Percentiles rank a stretch among this genome's conserved stretches.
These are phyloP conservation scores for Stemphylium vesicarium DNA, from an alignment of 2,329 filamentous ascomycete genomes.

Conservation along the genomic window DNA sequence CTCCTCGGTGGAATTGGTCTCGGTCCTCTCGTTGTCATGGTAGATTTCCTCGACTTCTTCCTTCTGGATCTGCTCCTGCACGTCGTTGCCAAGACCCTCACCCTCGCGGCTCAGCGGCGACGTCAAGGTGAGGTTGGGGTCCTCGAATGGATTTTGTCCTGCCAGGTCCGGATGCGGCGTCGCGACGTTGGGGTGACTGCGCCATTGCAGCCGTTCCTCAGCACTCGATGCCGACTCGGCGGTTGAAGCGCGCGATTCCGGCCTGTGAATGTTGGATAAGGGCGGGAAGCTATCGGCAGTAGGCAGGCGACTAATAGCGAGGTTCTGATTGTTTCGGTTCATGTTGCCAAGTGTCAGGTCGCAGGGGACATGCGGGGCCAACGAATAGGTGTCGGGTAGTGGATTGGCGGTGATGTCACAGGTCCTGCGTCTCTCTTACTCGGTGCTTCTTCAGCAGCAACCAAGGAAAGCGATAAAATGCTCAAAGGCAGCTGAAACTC, in stretches of 20 bases:
- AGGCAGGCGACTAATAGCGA: constrained; percentile 10
- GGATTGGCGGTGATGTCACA: constrained; percentile 7
- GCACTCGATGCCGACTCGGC: constrained; percentile 27
- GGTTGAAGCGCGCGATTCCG: background rate
- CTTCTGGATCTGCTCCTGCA: background rate
- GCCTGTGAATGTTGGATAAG: constrained; percentile 1
- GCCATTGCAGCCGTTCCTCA: constrained; percentile 32
- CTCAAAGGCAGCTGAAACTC: background rate
- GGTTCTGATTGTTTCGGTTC: constrained; percentile 12
- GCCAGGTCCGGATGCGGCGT: constrained; percentile 22
- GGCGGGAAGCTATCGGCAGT: constrained; percentile 10
- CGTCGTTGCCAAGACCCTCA: background rate
- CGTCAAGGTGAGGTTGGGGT: constrained; percentile 6
- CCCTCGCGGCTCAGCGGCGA: constrained; percentile 1
- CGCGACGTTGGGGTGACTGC: constrained; percentile 27
- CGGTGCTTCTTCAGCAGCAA: background rate
- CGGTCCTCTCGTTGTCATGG: background rate
- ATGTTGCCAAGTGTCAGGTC: constrained; percentile 13
- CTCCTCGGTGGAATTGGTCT: background rate
- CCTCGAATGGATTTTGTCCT: constrained; percentile 30
- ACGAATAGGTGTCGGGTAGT: background rate
- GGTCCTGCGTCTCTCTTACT: background rate
- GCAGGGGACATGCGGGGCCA: constrained; percentile 13
- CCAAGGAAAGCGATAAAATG: background rate
- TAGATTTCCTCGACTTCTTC: constrained; percentile 7